phyloP scores from a whole-genome alignment of 2,329 filamentous ascomycete species.

The Fusarium chlamydosporum region DNA sequence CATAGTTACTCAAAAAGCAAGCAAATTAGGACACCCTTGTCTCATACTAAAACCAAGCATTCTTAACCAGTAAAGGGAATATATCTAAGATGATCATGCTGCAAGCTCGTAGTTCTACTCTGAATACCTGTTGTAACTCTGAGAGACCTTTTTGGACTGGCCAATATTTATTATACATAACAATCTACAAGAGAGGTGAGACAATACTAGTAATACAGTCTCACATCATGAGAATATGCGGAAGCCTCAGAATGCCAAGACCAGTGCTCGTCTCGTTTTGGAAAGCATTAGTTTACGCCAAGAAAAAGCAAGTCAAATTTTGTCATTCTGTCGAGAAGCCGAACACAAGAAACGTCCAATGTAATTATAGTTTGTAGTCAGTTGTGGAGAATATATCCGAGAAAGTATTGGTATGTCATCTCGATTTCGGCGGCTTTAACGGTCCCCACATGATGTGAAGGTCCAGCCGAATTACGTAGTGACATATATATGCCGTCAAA shows the following conservation, averaged over 20 bases:
- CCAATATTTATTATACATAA: too few species aligned
- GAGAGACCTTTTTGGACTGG: too few species aligned
- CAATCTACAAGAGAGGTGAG: neutral
- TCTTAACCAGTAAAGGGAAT: too few species aligned
- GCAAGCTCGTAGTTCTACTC: too few species aligned
- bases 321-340: neutral
- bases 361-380: neutral
- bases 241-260: slow-evolving; percentile 1
- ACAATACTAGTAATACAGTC: neutral
- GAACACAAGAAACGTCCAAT: neutral
- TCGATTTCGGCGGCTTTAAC: slow-evolving; percentile 12
- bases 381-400: neutral
- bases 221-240: neutral
- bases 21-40: too few species aligned
- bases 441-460: slow-evolving; percentile 31
- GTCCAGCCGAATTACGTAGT: slow-evolving; percentile 35
- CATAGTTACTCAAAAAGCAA: too few species aligned
- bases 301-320: neutral
- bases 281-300: neutral
- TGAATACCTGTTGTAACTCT: too few species aligned
- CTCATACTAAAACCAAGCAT: too few species aligned
- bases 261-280: neutral
- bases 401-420: neutral
- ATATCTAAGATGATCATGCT: too few species aligned
- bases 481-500: slow-evolving; percentile 1